Evolutionary conservation across 306 rosid genomes (phyloP), one percentile per base, ranked within the genome.

Genomic region (Prunus persica): DNA sequence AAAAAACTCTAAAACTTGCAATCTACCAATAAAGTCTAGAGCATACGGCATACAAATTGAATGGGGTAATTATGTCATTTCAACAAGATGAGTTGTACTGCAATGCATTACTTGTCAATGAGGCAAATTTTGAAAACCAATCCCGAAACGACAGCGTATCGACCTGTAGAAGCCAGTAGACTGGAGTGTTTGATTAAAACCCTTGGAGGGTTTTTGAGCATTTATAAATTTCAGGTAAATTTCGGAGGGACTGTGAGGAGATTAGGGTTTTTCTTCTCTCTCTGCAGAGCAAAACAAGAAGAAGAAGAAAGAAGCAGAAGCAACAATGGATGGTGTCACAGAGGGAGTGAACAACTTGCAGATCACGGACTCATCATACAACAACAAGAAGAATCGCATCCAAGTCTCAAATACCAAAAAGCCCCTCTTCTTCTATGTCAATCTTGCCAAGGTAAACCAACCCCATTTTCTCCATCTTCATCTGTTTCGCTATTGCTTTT

Each of bases 381-480:
- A 56, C 73, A 58, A 61, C 63, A 90, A 90, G 82, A 88, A 81
- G 89, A 90, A 88, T 74, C 96, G 96, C 32, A 90, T 90, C 80
- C 93, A 90, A 73, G 96, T 90, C 74, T 90, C 96, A 10, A 88
- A 85, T 74, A 88, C 93, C 78, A 90, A 90, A 78, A 90, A 87
- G 38, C 96, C 96, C 30, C 91, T 88, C 77, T 90, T 90, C 51
- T 90, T 90, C 82, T 90, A 88, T 65, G 93, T 88, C 67, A 90
- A 88, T 84, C 89, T 88, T 56, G 96, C 96, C 46, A 90, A 90
- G 91, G 96, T 86, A 38, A 18, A 4, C 24, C 22, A 15, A 19
- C 32, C 24, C 62, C n/a, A 15, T 20, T n/a, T 30, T 63, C 15
- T 30, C 12, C 15, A 5, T 47, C 32, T 46, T 28, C 13, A 13